Evolutionary conservation across 352 stramenopile genomes (phyloP).

Genomic region (Globisporangium carolinianum): DNA sequence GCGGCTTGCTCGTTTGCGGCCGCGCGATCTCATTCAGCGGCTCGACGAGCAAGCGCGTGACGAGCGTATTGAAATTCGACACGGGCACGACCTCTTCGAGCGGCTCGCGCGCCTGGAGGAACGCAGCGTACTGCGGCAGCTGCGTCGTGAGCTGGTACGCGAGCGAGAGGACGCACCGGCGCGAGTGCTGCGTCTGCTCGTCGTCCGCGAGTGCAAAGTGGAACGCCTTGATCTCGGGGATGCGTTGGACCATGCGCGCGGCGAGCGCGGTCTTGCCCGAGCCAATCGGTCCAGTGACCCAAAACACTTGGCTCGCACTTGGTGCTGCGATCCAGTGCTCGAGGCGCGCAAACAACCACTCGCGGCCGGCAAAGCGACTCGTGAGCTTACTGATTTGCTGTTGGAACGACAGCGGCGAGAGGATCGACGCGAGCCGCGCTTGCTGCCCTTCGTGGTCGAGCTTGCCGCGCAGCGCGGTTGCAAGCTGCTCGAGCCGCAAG

Average conservation of each 20-base stretch:
- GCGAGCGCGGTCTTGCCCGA: slow-evolving; percentile 60
- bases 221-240: slow-evolving; percentile 66
- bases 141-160: slow-evolving; percentile 75
- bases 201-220: slow-evolving; percentile 70
- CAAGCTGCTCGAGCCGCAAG: slow-evolving; percentile 40
- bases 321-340: slow-evolving; percentile 37
- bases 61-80: slow-evolving; percentile 48
- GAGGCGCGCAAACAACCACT: slow-evolving; percentile 54
- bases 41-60: slow-evolving; percentile 44
- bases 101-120: slow-evolving; percentile 59
- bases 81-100: slow-evolving; percentile 71
- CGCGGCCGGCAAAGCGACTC: slow-evolving; percentile 43
- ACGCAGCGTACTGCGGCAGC: slow-evolving; percentile 55
- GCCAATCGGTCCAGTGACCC: slow-evolving; percentile 65
- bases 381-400: slow-evolving; percentile 72
- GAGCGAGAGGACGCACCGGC: slow-evolving; percentile 60
- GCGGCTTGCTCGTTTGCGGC: slow-evolving; percentile 34
- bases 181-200: slow-evolving; percentile 62
- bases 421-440: slow-evolving; percentile 52
- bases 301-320: slow-evolving; percentile 43
- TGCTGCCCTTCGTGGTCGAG: slow-evolving; percentile 73
- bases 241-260: slow-evolving; percentile 54
- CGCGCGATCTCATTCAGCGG: slow-evolving; percentile 62
- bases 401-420: slow-evolving; percentile 65
- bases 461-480: slow-evolving; percentile 46